phyloP scores from a whole-genome alignment of 2,329 filamentous ascomycete genomes.

The Aspergillus sp. region DNA sequence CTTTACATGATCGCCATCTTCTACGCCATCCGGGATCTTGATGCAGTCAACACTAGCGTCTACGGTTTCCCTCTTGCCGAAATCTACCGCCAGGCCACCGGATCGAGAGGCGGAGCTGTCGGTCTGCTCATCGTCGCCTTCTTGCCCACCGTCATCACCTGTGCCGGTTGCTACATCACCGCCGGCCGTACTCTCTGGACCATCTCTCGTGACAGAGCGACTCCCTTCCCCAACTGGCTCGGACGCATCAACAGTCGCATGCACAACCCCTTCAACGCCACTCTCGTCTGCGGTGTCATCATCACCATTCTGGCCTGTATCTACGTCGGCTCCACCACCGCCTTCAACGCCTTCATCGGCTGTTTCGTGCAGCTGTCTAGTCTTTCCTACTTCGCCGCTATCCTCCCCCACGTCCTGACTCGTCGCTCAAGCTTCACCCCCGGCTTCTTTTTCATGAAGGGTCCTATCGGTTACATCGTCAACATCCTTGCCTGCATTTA shows the following conservation, averaged over 20 bases:
- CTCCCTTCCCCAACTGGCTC: conserved; percentile 52
- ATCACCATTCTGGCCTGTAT: conserved; percentile 54
- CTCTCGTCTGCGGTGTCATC: conserved; percentile 50
- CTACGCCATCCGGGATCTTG: conserved; percentile 44
- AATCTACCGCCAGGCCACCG: conserved; percentile 47
- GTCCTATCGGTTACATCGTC: conserved; percentile 45
- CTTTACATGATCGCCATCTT: conserved; percentile 48
- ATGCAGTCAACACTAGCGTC: conserved; percentile 14
- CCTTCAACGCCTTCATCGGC: conserved; percentile 54
- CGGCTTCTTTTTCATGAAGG: conserved; percentile 51
- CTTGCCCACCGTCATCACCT: conserved; percentile 51
- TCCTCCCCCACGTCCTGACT: conserved; percentile 47
- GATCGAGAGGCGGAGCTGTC: conserved; percentile 47
- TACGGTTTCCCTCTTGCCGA: conserved; percentile 44
- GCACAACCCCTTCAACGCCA: conserved; percentile 57
- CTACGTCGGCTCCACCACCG: conserved; percentile 50
- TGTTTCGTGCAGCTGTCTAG: conserved; percentile 56
- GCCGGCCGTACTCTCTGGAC: conserved; percentile 59
- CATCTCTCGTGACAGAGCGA: conserved; percentile 55
- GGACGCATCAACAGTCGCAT: conserved; percentile 49
- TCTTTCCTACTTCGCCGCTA: conserved; percentile 52
- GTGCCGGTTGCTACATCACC: conserved; percentile 54
- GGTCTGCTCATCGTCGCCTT: conserved; percentile 56
- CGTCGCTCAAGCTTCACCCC: conserved; percentile 48
- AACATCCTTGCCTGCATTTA: conserved; percentile 49